Percentiles rank a stretch among this genome's conserved stretches.
Conservation (phyloP, 164 flowering plant species). For the Dillenia turbinata region DNA sequence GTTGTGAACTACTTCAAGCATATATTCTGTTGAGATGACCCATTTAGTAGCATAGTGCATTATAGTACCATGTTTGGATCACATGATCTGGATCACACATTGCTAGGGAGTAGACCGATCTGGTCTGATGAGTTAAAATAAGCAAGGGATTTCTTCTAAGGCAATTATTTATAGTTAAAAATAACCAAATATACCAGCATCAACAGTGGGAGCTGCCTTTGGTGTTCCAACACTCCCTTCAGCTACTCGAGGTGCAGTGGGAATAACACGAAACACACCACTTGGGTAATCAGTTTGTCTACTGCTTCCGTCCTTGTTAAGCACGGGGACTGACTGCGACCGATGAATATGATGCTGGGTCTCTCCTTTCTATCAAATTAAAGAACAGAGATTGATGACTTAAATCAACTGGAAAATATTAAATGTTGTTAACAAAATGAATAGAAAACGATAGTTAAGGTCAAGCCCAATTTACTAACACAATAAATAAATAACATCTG, state of each 20-base stretch:
- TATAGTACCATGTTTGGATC: too few species aligned
- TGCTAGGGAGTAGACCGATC: background rate
- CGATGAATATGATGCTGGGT: conserved; percentile 40
- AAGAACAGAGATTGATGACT: background rate
- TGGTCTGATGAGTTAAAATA: background rate
- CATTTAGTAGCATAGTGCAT: too few species aligned
- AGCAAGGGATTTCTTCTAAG: background rate
- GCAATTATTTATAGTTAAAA: background rate
- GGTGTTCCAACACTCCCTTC: conserved; percentile 16
- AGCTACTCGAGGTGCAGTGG: conserved; percentile 34
- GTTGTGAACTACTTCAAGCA: too few species aligned
- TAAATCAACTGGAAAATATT: too few species aligned
- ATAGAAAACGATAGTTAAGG: too few species aligned
- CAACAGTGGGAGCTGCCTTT: conserved; percentile 12
- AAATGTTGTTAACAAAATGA: too few species aligned
- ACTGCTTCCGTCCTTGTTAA: conserved; percentile 46
- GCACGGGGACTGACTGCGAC: conserved; percentile 61
- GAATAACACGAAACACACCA: conserved; percentile 43
- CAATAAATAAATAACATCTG: too few species aligned
- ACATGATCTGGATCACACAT: too few species aligned
- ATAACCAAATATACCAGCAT: conserved; percentile 23
- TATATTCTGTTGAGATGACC: too few species aligned
- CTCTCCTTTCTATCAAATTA: conserved; percentile 40
- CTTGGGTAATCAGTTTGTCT: conserved; percentile 33
- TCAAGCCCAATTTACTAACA: too few species aligned